Base-by-base conservation (phyloP, 768 basidiomycete species). In the Leccinum longicurvipes region DNA sequence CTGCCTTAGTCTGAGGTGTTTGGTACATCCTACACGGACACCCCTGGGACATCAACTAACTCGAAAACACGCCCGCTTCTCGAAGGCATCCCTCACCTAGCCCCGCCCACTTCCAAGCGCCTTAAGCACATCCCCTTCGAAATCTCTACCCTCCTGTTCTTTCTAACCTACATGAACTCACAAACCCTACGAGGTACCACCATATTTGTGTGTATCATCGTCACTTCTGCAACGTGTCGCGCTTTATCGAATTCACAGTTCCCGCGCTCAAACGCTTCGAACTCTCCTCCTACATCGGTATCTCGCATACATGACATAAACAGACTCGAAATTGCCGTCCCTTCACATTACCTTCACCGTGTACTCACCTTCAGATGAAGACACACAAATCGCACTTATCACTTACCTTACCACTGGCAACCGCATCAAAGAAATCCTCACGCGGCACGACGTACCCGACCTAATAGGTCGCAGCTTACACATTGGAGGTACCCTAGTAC, bases 11-110 rank as follows among this genome's bases (percentile, higher is more conserved):
- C 0, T 42, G 82, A 0, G 58, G 71, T 0, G 78, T 79, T 1
- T 83, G 79, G 80, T 79, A 83, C 57, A 63, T 74, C 0, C 51
- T 82, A 0, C 53, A 58, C 44, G 9, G 19, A 3, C 5, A 3
- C 0, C 11, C 15, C 0, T 56, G 46, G 45, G 1, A 1, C 1
- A 48, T 54, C 45, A 56, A 65, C 39, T 17, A 42, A 1, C 21
- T 44, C 0, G 63, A 66, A 25, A n/a, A 63, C 11, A 59, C 68
- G 2, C 50, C 58, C 1, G 21, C n/a, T 65, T 1, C n/a, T 71
- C 0, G 12, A 55, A 19, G 60, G 54, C 1, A 48, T 46, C 0
- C 6, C 25, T 0, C 25, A n/a, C 1, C 36, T 60, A 10, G 49
- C 55, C 4, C 55, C 59, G 1, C 1, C 44, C 2, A 25, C 50